Conservation (phyloP, 306 rosid species). For the Fagus sylvatica region DNA sequence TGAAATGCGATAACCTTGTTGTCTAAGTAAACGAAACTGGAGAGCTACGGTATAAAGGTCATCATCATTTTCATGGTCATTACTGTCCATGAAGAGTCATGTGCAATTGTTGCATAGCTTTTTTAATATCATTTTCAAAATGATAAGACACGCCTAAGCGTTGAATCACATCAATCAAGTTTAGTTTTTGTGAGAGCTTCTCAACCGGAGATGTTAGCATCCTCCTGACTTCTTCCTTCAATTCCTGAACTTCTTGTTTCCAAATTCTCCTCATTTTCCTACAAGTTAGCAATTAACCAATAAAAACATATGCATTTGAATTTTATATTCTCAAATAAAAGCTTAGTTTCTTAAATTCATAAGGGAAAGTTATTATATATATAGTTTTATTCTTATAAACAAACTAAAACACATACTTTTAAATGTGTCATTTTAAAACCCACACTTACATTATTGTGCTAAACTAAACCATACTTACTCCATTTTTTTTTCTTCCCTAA, state of each 20-base stretch:
- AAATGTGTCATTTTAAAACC: too few species aligned
- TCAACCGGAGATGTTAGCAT: not conserved
- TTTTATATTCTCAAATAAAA: not conserved
- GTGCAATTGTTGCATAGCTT: slow-evolving; percentile 16
- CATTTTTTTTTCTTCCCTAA: too few species aligned
- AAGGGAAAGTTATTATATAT: too few species aligned
- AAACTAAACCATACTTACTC: too few species aligned
- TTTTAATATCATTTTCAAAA: slow-evolving; percentile 33
- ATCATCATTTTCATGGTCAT: not conserved
- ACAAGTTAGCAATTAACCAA: not conserved
- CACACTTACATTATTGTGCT: too few species aligned
- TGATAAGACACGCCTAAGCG: slow-evolving; percentile 38
- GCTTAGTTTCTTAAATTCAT: too few species aligned
- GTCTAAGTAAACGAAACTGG: slow-evolving; percentile 39
- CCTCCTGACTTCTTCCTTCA: slow-evolving; percentile 28
- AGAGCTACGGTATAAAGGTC: slow-evolving; percentile 35
- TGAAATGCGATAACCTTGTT: slow-evolving; percentile 34
- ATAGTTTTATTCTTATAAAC: too few species aligned
- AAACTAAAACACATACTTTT: too few species aligned
- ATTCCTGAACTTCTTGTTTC: not conserved
- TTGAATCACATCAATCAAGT: slow-evolving; percentile 34
- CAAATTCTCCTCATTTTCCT: not conserved
- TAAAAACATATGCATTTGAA: too few species aligned
- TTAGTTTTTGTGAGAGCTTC: not conserved
- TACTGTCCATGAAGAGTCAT: not conserved